phyloP scores from a whole-genome alignment of 139 green algal species.

The Spirogloea muscicola region DNA sequence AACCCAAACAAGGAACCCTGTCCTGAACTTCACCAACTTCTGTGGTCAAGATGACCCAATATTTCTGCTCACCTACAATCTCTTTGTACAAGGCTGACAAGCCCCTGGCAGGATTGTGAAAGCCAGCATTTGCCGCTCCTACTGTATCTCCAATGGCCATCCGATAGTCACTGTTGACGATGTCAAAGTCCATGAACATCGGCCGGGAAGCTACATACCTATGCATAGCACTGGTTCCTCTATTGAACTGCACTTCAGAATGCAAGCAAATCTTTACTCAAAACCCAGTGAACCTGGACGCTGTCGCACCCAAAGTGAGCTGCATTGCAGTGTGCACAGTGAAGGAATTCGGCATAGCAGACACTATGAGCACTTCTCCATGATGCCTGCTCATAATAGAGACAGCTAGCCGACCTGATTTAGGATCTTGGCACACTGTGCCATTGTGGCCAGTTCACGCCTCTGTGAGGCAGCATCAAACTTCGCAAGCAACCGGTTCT shows the following conservation, averaged over 20 bases:
- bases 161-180: slow-evolving; percentile 10
- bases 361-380: background rate
- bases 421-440: slow-evolving; percentile 37
- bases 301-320: background rate
- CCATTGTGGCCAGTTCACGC: slow-evolving; percentile 25
- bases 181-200: slow-evolving; percentile 40
- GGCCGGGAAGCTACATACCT: slow-evolving; percentile 35
- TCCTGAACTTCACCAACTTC: background rate
- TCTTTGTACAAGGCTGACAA: slow-evolving; percentile 10
- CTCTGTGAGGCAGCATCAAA: slow-evolving; percentile 30
- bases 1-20: no score
- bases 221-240: slow-evolving; percentile 31
- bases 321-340: background rate
- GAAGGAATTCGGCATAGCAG: background rate
- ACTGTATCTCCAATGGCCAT: slow-evolving; percentile 5
- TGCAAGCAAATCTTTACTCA: background rate
- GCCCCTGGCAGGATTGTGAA: slow-evolving; percentile 8
- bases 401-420: slow-evolving; percentile 9
- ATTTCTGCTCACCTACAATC: slow-evolving; percentile 10
- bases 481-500: slow-evolving; percentile 28
- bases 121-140: background rate
- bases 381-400: background rate
- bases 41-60: background rate
- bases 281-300: background rate
- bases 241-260: slow-evolving; percentile 19